A percentile compares a stretch with the other conserved stretches of the same genome.
phyloP scores from a whole-genome alignment of 345 rosid genomes.

The Lenwebbia sp. region DNA sequence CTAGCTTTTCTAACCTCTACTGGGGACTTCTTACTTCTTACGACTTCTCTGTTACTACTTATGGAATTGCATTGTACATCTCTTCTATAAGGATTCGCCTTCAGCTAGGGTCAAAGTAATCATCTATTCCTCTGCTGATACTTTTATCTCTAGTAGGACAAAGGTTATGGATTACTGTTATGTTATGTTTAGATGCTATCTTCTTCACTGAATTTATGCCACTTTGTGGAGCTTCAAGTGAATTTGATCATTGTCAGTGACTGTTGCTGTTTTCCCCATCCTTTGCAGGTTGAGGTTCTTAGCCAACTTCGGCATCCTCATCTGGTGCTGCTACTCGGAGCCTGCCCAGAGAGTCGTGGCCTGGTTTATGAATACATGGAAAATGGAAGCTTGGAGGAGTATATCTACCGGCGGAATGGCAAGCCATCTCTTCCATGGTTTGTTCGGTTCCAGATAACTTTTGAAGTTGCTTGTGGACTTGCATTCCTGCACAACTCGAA shows the following conservation, averaged over 20 bases:
- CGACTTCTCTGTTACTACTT: not conserved
- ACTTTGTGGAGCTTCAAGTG: not conserved
- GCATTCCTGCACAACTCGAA: conserved; percentile 90
- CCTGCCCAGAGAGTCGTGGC: conserved; percentile 75
- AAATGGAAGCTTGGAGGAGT: conserved; percentile 69
- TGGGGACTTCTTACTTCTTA: not conserved
- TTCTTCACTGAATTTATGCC: not conserved
- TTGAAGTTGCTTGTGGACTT: conserved; percentile 76
- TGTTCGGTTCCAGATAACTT: conserved; percentile 56
- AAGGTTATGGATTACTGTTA: not conserved
- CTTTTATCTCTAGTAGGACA: not conserved
- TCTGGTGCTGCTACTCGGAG: conserved; percentile 76
- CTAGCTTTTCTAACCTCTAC: not conserved
- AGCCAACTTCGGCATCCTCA: conserved; percentile 79
- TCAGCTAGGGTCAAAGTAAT: not conserved
- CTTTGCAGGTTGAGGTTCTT: conserved; percentile 69
- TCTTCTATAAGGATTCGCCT: not conserved
- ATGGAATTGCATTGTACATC: not conserved
- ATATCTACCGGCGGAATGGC: conserved; percentile 37
- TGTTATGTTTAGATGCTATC: not conserved
- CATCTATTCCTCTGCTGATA: not conserved
- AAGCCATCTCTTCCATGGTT: conserved; percentile 78
- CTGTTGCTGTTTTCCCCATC: not conserved
- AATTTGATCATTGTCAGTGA: not conserved
- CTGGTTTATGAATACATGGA: conserved; percentile 84